Evolutionary conservation across 2,329 filamentous ascomycete species (phyloP), one percentile per base, ranked within the genome.

Genomic region (Tolypocladium paradoxum): DNA sequence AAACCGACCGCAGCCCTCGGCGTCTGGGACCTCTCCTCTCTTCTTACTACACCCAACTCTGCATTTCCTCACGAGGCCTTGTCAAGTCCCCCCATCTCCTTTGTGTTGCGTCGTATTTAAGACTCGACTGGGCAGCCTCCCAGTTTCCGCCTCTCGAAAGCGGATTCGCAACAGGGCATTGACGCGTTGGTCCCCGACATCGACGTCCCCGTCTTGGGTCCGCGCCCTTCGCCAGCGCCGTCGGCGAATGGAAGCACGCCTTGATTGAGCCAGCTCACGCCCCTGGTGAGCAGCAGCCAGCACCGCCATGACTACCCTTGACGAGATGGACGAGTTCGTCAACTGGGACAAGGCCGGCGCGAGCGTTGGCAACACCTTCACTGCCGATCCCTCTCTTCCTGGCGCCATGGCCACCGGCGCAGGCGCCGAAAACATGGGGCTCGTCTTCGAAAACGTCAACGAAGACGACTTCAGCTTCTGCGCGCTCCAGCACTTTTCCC

Each of bases 311-410:
- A 55, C 68, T n/a, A 56, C 60, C 54, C 61, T 79, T 57, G 73
- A 81, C 53, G 76, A 81, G 52, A 71, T 78, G 72, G 81, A 85
- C 53, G 77, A 84, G 56, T 82, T 85, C 63, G 78, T 87, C 65
- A 73, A 83, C 63, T 84, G 81, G 79, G 78, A 82, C 60, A 68
- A 75, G 54, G 72, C 74, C 49, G 75, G 69, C 47, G 68, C 72
- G 43, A 64, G 66, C 40, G 61, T 68, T 54, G 67, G 63, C 52
- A 60, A 64, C 55, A 60, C 62, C 56, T 62, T 67, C 55, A 60
- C 65, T 52, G 63, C 68, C 55, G 58, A 68, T 34, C 57, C 65
- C 35, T 58, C 64, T 49, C 63, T 68, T 38, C 66, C 70, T 56
- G 68, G 72, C 58, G 66, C 71, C 58, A 66, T 68, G 56, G 63